Percentiles rank a stretch among this genome's conserved stretches.
These are phyloP conservation scores for Coemansia sp. DNA, from an alignment of 192 early-diverging fungal genomes.

Conservation along the genomic window DNA sequence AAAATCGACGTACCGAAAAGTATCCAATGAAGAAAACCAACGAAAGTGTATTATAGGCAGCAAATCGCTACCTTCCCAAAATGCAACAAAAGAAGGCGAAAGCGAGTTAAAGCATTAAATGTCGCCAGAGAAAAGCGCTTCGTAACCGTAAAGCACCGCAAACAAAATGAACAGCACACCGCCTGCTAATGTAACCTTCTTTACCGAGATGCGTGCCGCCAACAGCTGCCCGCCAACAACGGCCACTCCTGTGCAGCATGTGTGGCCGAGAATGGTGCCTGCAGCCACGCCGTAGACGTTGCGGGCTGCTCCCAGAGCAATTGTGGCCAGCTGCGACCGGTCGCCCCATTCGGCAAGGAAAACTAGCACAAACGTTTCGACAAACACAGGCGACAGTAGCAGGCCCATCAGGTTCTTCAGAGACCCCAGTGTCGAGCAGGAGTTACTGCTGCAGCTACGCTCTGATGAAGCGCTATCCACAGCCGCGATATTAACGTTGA, in stretches of 20 bases:
- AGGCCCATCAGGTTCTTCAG: slow-evolving; percentile 70
- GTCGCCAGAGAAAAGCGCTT: slow-evolving; percentile 22
- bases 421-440: slow-evolving; percentile 47
- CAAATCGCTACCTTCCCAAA: too few species aligned
- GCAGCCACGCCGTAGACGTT: slow-evolving; percentile 89
- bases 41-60: neutral
- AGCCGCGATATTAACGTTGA: slow-evolving; percentile 35
- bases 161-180: slow-evolving; percentile 88
- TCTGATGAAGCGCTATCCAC: neutral
- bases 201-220: slow-evolving; percentile 82
- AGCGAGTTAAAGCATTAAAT: too few species aligned
- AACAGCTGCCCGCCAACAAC: slow-evolving; percentile 92
- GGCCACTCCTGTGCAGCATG: slow-evolving; percentile 87
- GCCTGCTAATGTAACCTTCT: slow-evolving; percentile 82
- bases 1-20: too few species aligned
- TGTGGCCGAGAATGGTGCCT: slow-evolving; percentile 88
- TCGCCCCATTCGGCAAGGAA: slow-evolving; percentile 99
- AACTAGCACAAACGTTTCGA: slow-evolving; percentile 94
- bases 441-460: slow-evolving; percentile 15
- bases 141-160: slow-evolving; percentile 69
- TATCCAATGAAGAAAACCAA: neutral
- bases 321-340: slow-evolving; percentile 93
- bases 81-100: neutral
- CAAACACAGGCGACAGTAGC: slow-evolving; percentile 88
- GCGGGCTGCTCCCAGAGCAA: slow-evolving; percentile 92